phyloP scores from a whole-genome alignment of 345 rosid species.

The Pugionium cornutum region DNA sequence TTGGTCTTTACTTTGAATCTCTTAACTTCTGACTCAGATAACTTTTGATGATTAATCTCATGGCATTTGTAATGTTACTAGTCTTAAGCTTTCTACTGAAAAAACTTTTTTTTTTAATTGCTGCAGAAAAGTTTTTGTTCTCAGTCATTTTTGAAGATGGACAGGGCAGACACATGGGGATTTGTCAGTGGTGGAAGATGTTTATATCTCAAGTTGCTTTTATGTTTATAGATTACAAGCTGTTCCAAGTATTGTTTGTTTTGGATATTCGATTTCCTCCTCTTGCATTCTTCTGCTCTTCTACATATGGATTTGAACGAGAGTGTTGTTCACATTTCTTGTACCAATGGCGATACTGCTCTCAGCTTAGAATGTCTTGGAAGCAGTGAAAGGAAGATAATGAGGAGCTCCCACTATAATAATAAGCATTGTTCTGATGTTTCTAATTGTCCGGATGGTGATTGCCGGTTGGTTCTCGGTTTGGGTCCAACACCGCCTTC shows the following conservation, averaged over 20 bases:
- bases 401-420: conserved; percentile 40
- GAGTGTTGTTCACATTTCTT: conserved; percentile 48
- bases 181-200: conserved; percentile 81
- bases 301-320: conserved; percentile 65
- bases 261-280: conserved; percentile 27
- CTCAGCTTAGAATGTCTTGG: conserved; percentile 66
- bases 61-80: conserved; percentile 1
- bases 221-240: conserved; percentile 33
- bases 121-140: conserved; percentile 29
- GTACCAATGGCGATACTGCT: conserved; percentile 61
- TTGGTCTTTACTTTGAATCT: conserved; percentile 29
- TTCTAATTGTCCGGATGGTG: conserved; percentile 58
- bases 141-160: conserved; percentile 51
- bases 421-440: conserved; percentile 47
- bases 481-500: conserved; percentile 81
- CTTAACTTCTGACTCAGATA: neutral
- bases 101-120: neutral
- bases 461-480: conserved; percentile 88
- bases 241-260: conserved; percentile 5
- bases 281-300: conserved; percentile 22
- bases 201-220: conserved; percentile 42
- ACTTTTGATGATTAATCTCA: neutral
- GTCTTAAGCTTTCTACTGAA: conserved; percentile 12
- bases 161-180: conserved; percentile 85
- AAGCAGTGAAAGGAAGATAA: conserved; percentile 40